Conservation (phyloP, 768 basidiomycete species). For the Russula sp. region DNA sequence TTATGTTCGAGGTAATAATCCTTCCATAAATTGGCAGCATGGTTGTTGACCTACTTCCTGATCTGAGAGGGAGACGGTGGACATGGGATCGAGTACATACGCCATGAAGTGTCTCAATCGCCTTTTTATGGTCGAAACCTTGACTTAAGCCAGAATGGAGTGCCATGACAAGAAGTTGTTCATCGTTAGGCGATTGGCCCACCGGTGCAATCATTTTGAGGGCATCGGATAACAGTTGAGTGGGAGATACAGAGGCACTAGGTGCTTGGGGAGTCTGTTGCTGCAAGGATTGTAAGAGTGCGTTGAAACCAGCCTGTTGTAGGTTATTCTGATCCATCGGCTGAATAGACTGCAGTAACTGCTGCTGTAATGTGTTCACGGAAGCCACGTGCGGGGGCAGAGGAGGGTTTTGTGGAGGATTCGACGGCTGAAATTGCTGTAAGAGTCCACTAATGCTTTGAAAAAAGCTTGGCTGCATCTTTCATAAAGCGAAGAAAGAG, state of each 20-base stretch:
- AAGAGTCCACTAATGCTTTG: slow-evolving; percentile 7
- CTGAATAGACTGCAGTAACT: background rate
- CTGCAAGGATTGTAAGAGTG: slow-evolving; percentile 11
- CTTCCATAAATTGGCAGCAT: slow-evolving; percentile 63
- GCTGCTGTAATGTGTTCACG: background rate
- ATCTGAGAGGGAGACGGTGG: background rate
- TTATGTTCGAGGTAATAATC: slow-evolving; percentile 74
- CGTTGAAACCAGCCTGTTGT: background rate
- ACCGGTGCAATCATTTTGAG: slow-evolving; percentile 45
- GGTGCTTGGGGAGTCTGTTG: slow-evolving; percentile 5
- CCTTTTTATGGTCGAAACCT: slow-evolving; percentile 53
- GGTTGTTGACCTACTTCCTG: slow-evolving; percentile 36
- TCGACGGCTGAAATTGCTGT: slow-evolving; percentile 9
- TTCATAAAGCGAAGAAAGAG: background rate
- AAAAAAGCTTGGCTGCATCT: slow-evolving; percentile 2
- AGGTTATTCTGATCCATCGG: background rate
- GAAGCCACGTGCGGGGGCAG: background rate
- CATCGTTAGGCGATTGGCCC: slow-evolving; percentile 45
- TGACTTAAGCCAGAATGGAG: slow-evolving; percentile 34
- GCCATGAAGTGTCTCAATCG: slow-evolving; percentile 61
- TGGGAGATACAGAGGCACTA: background rate
- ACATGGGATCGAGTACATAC: slow-evolving; percentile 35
- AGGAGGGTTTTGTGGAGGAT: background rate
- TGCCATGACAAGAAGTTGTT: slow-evolving; percentile 50
- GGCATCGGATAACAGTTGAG: slow-evolving; percentile 20